Percentiles rank a stretch among this genome's conserved stretches.
Conservation (phyloP, 352 stramenopile genomes). For the Globisporangium nagaii region DNA sequence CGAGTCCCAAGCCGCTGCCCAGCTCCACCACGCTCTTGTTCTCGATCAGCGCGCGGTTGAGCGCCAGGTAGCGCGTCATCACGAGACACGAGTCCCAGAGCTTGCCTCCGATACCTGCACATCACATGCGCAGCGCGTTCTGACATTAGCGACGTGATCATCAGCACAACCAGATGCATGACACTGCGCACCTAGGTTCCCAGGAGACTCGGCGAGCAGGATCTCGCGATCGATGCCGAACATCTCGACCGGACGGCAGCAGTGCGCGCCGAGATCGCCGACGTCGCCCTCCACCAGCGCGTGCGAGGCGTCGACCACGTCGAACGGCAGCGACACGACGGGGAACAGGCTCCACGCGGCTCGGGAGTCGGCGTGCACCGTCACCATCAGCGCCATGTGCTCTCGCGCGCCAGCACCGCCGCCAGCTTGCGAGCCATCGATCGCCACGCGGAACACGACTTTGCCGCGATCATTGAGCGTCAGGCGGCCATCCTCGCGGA, state of each 20-base stretch:
- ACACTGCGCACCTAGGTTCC: constrained; percentile 59
- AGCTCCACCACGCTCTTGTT: constrained; percentile 61
- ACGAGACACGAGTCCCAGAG: constrained; percentile 81
- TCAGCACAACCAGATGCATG: too few species aligned
- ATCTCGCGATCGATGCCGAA: constrained; percentile 44
- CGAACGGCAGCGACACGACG: constrained; percentile 62
- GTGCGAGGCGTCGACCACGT: constrained; percentile 12
- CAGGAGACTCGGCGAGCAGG: constrained; percentile 67
- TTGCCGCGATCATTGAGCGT: constrained; percentile 61
- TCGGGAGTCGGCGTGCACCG: constrained; percentile 23
- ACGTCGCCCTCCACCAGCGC: constrained; percentile 14
- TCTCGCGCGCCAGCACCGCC: neutral
- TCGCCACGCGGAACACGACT: constrained; percentile 37
- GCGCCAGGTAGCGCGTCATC: constrained; percentile 53
- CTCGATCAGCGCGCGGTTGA: constrained; percentile 26
- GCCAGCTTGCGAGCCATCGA: constrained; percentile 10
- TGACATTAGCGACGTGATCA: too few species aligned
- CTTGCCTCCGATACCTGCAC: constrained; percentile 69
- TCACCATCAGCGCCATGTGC: constrained; percentile 35
- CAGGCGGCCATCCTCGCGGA: constrained; percentile 24
- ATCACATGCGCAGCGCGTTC: neutral
- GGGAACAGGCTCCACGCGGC: constrained; percentile 52
- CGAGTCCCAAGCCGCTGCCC: constrained; percentile 65
- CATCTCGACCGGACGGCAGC: constrained; percentile 57
- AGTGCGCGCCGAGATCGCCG: constrained; percentile 56